phyloP scores from a whole-genome alignment of 2,329 filamentous ascomycete genomes.

The Claviceps purpurea region DNA sequence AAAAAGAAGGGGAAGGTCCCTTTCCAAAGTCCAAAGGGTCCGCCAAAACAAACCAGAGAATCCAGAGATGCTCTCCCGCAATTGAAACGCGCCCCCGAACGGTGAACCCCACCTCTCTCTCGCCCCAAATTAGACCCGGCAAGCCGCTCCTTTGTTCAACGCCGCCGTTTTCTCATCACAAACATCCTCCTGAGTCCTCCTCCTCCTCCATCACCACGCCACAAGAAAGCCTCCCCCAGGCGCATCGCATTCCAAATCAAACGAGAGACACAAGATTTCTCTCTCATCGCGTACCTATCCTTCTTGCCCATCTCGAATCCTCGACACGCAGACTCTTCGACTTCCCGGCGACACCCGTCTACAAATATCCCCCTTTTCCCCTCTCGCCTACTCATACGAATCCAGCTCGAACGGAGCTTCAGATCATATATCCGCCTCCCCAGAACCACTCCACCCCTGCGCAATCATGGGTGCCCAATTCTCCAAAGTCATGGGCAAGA shows the following conservation, averaged over 20 bases:
- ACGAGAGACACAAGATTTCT: no score
- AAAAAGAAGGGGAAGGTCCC: neutral
- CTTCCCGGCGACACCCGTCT: neutral
- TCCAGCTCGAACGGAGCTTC: no score
- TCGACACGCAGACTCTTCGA: no score
- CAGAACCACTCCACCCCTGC: neutral
- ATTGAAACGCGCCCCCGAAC: neutral
- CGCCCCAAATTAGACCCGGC: neutral
- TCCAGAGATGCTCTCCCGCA: neutral
- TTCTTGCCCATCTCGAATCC: no score
- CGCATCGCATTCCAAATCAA: no score
- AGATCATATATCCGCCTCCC: no score
- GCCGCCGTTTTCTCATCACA: neutral
- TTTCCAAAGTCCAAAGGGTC: neutral
- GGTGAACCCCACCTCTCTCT: neutral
- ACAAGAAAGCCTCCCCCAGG: no score
- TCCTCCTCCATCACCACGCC: no score
- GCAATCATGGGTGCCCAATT: constrained; percentile 71
- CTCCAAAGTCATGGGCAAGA: constrained; percentile 95
- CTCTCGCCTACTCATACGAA: neutral
- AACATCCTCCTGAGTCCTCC: neutral
- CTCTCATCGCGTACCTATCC: no score
- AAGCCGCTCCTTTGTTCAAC: neutral
- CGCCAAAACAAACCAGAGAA: neutral
- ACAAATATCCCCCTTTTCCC: neutral